Base-by-base conservation (phyloP, 2,329 filamentous ascomycete genomes). In the Xylariaceae sp. region DNA sequence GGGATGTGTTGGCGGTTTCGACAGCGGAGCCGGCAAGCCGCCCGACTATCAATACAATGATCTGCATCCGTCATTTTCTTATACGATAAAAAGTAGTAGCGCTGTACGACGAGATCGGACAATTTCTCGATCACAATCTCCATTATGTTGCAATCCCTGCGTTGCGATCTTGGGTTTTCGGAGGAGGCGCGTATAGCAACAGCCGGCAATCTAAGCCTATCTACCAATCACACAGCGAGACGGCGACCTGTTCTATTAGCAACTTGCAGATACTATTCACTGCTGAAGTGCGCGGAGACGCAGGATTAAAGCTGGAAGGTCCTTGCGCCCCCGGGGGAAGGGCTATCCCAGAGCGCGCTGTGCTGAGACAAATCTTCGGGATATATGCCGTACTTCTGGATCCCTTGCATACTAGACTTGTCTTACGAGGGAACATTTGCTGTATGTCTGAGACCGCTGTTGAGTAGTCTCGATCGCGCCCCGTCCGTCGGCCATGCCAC, bases 281-380 rank as follows among this genome's bases (percentile, higher is more conserved):
- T 6, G 15, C 59, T 17, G 42, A 37, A 34, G 35, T 30, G 23
- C 4, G 4, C 11, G 23, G 23, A 23, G 52, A 37, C 3, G 23
- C 37, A 30, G 50, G 49, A 30, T 18, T 18, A 18, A 42, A n/a
- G 18, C 45, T 15, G 42, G 35, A 53, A 30, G 1, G 6, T 8
- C 47, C 15, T 42, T 45, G 48, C 44, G 30, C 34, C 49, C 17
- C 45, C 10, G 39, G 30, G 34, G 13, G 42, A 2, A 18, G 17
- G 53, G 49, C 50, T 17, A 50, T 56, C 37, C 34, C n/a, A 44
- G 44, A 49, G 23, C 48, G 17, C 51, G 30, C 13, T 23, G 18
- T 51, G 17, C 57, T 49, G 57, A 60, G 59, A 61, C 59, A 58
- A 18, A 30, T 53, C n/a, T 23, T 53, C 42, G 30, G 42, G 18